Base-by-base conservation (phyloP, 2,329 filamentous ascomycete genomes). In the Colletotrichum navitas region DNA sequence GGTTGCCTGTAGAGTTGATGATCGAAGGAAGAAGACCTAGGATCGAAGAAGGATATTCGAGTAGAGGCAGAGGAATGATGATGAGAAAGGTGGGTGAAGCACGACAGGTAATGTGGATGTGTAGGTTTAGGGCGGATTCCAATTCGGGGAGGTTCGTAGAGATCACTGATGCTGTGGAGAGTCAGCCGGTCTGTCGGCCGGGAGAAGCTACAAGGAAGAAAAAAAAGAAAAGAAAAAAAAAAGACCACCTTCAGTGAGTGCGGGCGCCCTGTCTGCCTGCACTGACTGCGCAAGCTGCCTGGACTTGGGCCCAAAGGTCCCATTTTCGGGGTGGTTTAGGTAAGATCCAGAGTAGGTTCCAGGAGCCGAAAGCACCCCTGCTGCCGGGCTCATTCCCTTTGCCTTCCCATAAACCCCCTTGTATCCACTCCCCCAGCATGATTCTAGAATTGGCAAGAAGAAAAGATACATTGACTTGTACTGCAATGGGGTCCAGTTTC, bases 401-500 rank as follows among this genome's bases (percentile, higher is more conserved):
- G 45, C 45, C 39, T 34, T 51, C 39, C 64, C 63, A 64, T 59
- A 45, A 54, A 11, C 41, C 66, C 66, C 66, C 66, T 55, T 66
- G 60, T 51, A 47, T 66, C 56, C 60, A 66, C 61, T 51, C 58
- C 47, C 24, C 55, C 61, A 36, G 45, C 62, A 14, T 43, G 70
- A 41, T 73, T 74, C 72, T 74, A 73, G 72, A 73, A 74, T 56
- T 72, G 34, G 29, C 51, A 58, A 68, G 72, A 74, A 74, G 64
- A 60, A 73, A 73, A 73, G 65, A 39, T 70, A 73, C 69, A 64
- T 70, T 36, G n/a, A 18, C 24, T 45, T 32, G 70, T 72, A 69
- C 61, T 18, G 26, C n/a, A 29, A 26, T 24, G 14, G 21, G 18
- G 32, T 51, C 12, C 14, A 45, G 43, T 12, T 62, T 51, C 26